Evolutionary conservation across 2,329 filamentous ascomycete species (phyloP).

Genomic region (Neurospora crassa): DNA sequence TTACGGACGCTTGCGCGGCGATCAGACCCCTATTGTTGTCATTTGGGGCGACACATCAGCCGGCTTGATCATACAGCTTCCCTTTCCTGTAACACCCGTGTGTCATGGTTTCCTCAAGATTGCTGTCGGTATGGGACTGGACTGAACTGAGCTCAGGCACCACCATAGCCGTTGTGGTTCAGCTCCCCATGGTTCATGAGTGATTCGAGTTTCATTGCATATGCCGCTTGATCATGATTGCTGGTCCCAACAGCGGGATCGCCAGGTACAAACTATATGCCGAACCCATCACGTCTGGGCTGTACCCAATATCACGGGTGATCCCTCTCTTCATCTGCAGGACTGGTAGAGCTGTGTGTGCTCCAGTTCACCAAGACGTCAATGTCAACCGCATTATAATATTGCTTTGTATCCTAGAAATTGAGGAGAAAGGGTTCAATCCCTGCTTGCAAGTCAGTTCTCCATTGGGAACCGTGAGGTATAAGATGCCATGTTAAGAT

Average conservation of each 20-base stretch:
- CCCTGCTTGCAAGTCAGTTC: fast-evolving
- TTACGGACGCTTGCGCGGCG: background rate
- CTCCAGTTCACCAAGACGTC: background rate
- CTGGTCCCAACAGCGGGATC: background rate
- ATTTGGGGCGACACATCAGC: background rate
- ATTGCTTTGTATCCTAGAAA: background rate
- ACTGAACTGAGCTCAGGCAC: background rate
- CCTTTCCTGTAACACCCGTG: background rate
- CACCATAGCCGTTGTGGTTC: background rate
- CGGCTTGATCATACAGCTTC: background rate
- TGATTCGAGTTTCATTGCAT: background rate
- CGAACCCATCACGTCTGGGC: background rate
- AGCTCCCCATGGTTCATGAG: background rate
- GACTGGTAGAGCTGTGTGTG: background rate
- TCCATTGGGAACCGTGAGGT: background rate
- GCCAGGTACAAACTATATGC: background rate
- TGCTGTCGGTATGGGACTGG: background rate
- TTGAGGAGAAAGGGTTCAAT: background rate
- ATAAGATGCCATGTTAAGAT: background rate
- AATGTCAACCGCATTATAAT: background rate
- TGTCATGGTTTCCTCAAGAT: background rate
- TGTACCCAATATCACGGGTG: background rate
- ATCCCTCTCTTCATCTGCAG: background rate
- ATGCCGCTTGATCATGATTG: background rate
- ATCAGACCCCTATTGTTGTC: background rate